Evolutionary conservation across 345 rosid genomes (phyloP).

Genomic region (Arabis hirsuta): DNA sequence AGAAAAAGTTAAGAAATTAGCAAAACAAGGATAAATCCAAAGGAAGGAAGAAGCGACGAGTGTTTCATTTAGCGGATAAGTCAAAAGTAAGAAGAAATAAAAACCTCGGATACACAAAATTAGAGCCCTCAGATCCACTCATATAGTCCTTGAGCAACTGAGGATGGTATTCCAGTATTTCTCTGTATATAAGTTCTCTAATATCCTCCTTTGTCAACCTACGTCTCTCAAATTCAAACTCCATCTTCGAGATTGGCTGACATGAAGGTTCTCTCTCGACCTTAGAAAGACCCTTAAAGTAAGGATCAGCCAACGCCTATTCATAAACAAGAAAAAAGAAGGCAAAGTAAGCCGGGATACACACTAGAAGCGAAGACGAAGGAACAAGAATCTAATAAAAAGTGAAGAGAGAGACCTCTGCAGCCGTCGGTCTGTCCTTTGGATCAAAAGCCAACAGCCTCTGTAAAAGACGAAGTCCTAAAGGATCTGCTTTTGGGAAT

Average conservation of each 20-base stretch:
- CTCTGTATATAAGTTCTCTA: constrained; percentile 81
- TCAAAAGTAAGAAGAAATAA: background rate
- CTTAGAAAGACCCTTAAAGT: constrained; percentile 91
- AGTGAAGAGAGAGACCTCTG: constrained; percentile 59
- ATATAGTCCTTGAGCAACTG: constrained; percentile 88
- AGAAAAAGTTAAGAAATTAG: constrained; percentile 1
- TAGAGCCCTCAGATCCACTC: constrained; percentile 77
- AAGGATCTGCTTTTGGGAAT: constrained; percentile 88
- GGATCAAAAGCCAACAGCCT: constrained; percentile 95
- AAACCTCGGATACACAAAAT: constrained; percentile 95
- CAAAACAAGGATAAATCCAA: background rate
- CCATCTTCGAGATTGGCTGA: constrained; percentile 84
- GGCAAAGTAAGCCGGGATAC: constrained; percentile 21
- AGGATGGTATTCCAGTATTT: constrained; percentile 93
- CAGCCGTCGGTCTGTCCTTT: constrained; percentile 90
- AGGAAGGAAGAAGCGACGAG: background rate
- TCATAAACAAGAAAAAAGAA: background rate
- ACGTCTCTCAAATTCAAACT: constrained; percentile 95
- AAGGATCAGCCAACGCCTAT: constrained; percentile 92
- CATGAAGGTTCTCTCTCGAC: constrained; percentile 92
- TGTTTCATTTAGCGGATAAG: background rate
- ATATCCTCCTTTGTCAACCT: constrained; percentile 88
- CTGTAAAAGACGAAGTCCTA: constrained; percentile 72
- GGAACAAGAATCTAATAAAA: constrained; percentile 4
- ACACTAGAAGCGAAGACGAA: constrained; percentile 5